Evolutionary conservation across 345 rosid species (phyloP).

Genomic region (Acer campestre): DNA sequence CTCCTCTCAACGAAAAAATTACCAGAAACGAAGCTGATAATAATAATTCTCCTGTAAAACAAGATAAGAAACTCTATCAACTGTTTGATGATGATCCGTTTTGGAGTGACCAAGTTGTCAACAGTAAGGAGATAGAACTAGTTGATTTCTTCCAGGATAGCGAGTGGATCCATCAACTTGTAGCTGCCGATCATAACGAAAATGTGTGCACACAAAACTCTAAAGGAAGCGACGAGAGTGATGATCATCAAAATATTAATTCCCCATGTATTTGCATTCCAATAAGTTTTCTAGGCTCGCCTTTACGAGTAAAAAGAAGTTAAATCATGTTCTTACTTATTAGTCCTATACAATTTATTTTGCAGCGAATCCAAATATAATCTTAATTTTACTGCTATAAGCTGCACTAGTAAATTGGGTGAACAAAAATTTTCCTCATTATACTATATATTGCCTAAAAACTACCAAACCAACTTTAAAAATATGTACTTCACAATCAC

Average conservation of each 20-base stretch:
- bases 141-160: conserved; percentile 20
- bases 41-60: not conserved
- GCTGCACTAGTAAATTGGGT: not conserved
- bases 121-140: conserved; percentile 10
- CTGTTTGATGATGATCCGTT: conserved; percentile 22
- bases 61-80: conserved; percentile 13
- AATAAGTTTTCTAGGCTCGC: not conserved
- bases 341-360: not conserved
- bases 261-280: not conserved
- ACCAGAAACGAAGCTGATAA: not conserved
- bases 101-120: conserved; percentile 10
- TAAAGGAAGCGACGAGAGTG: not conserved
- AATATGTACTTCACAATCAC: not conserved
- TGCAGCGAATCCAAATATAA: not conserved
- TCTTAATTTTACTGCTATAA: not conserved
- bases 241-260: not conserved
- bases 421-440: conserved; percentile 20
- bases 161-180: conserved; percentile 1
- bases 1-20: not conserved
- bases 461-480: not conserved
- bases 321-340: not conserved
- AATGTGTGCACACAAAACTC: not conserved
- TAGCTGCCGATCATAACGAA: not conserved
- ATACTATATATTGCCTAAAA: conserved; percentile 2
- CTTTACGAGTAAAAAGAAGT: not conserved